phyloP scores from a whole-genome alignment of 2,329 filamentous ascomycete genomes.

The Bipolaris sorokiniana region DNA sequence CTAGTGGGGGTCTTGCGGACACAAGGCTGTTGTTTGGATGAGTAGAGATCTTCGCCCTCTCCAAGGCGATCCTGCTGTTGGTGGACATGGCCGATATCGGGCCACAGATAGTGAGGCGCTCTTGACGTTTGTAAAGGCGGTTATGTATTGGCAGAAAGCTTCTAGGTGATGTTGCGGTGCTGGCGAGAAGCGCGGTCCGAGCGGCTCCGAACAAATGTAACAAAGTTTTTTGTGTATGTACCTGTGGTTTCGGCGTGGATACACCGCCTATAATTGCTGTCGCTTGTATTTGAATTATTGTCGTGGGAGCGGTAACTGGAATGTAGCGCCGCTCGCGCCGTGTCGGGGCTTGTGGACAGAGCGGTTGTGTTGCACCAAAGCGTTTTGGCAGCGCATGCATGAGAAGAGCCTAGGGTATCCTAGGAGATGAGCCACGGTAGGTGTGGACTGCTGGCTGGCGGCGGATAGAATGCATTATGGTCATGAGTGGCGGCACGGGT shows the following conservation, averaged over 20 bases:
- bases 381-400: conserved; percentile 10
- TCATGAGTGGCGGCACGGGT: not conserved
- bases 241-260: not conserved
- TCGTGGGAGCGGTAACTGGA: not conserved
- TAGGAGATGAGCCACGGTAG: conserved; percentile 8
- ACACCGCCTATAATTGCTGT: not conserved
- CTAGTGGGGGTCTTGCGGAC: not conserved
- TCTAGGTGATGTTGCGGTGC: not conserved
- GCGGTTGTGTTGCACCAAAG: not conserved
- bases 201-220: not conserved
- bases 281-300: not conserved
- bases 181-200: conserved; percentile 2
- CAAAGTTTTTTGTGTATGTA: not conserved
- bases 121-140: not conserved
- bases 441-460: not conserved
- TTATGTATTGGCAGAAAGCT: conserved; percentile 1
- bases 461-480: not conserved
- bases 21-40: not conserved
- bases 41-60: not conserved
- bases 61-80: not conserved
- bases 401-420: conserved; percentile 12
- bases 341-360: not conserved
- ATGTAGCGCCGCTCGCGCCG: not conserved
- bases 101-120: conserved; percentile 4
- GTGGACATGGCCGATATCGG: not conserved